A percentile compares a stretch with the other conserved stretches of the same genome.
Evolutionary conservation across 225 moss, liverwort and hornwort genomes (phyloP).

Genomic region (Physcomitrium patens): DNA sequence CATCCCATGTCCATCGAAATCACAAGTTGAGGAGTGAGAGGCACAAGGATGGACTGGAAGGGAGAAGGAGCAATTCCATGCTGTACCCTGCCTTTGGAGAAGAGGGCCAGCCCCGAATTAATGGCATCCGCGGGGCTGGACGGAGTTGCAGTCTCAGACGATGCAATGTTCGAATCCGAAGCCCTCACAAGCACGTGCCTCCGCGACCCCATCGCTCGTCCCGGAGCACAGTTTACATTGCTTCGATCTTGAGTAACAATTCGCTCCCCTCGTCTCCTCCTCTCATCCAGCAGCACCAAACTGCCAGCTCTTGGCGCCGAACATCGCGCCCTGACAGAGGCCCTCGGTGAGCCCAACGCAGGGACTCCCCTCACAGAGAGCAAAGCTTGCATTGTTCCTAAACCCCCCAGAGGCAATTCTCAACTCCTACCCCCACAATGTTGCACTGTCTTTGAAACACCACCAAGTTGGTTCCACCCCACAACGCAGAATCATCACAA

Average conservation of each 20-base stretch:
- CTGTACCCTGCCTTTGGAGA: slow-evolving; percentile 91
- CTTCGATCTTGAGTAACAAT: background rate
- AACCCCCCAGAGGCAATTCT: background rate
- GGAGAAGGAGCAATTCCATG: slow-evolving; percentile 37
- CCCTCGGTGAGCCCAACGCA: slow-evolving; percentile 30
- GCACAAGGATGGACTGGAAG: background rate
- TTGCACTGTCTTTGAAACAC: background rate
- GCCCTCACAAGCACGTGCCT: no score
- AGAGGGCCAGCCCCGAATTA: slow-evolving; percentile 74
- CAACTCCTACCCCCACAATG: slow-evolving; percentile 5
- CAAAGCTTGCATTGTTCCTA: slow-evolving; percentile 49
- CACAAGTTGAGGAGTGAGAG: background rate
- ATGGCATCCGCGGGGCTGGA: slow-evolving; percentile 74
- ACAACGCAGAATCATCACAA: background rate
- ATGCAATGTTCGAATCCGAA: background rate
- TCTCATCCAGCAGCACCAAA: slow-evolving; percentile 8
- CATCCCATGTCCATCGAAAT: background rate
- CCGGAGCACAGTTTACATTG: background rate
- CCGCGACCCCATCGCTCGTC: no score
- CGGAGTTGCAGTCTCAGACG: slow-evolving; percentile 39
- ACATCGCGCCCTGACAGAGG: background rate
- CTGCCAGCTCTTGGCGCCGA: slow-evolving; percentile 9
- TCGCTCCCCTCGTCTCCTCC: slow-evolving; percentile 17
- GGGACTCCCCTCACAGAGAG: slow-evolving; percentile 49
- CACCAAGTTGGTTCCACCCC: background rate